Evolutionary conservation across 2,329 filamentous ascomycete species (phyloP), one percentile per base, ranked within the genome.

Genomic region (Penicillium sumatraense): DNA sequence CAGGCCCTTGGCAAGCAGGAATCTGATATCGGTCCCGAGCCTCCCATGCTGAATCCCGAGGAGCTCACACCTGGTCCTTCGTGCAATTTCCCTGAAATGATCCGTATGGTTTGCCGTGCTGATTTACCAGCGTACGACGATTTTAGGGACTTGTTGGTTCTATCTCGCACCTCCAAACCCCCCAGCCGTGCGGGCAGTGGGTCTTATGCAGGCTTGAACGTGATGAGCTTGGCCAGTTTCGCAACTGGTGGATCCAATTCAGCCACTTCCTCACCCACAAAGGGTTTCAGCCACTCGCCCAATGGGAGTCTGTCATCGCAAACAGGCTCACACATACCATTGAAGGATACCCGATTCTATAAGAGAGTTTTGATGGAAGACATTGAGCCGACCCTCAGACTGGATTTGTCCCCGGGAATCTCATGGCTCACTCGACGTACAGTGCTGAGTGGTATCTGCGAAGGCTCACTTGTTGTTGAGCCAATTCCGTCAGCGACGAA

Each of bases 331-430:
- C 71, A 72, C 53, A 65, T 71, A 3, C 86, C 87, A 4, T 78
- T 99, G 36, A 96, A 95, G 69, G 95, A 98, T 53, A 91, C 89
- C 24, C 91, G 89, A 61, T 99, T 98, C 70, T 99, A 93, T 78
- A 98, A 98, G 78, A 87, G 95, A 44, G 88, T 87, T 5, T 75
- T 98, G 23, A 83, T 86, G 18, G 95, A 99, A 72, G 95, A 99
- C 68, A 91, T 99, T 53, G 95, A 99, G 70, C 95, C 95, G 0
- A 96, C 95, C 0, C 79, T 99, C 9, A 87, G 95, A 38, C 83
- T 99, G 3, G 95, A 99, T 72, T 83, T 86, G 2, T 93, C 95
- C 0, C 95, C 95, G 0, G 91, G 93, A 0, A 84, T 99, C 24
- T 97, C 92, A 0, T 99, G 95, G 91, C 83, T 99, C 44, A 92